A percentile compares a stretch with the other conserved stretches of the same genome.
These are phyloP conservation scores for Setaria viridis DNA, from an alignment of 202 grass and related monocot species.

Conservation along the genomic window DNA sequence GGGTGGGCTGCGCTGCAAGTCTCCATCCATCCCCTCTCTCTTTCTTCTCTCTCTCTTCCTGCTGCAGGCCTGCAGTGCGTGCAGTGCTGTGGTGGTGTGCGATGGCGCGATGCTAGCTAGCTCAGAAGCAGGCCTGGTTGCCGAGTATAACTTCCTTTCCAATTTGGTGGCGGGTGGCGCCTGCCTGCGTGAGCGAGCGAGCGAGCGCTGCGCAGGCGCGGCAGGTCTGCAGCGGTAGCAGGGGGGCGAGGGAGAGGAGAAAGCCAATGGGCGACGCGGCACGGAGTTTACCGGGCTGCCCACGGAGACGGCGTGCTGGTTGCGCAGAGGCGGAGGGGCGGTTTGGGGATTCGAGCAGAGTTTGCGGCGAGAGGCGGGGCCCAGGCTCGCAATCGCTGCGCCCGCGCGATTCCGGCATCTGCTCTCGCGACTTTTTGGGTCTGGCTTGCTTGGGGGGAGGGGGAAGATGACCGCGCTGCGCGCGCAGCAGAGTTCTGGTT, in stretches of 20 bases:
- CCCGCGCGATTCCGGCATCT: too few species aligned
- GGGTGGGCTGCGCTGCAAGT: conserved; percentile 53
- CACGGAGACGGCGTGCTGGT: neutral
- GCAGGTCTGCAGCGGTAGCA: neutral
- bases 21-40: conserved; percentile 42
- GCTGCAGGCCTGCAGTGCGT: conserved; percentile 12
- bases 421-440: too few species aligned
- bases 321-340: neutral
- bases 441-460: too few species aligned
- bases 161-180: neutral
- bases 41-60: neutral
- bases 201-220: neutral
- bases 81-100: neutral
- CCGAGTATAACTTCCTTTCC: conserved; percentile 31
- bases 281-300: conserved; percentile 11
- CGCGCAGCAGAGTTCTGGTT: too few species aligned
- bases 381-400: too few species aligned
- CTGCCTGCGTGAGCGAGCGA: conserved; percentile 2
- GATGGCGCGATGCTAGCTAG: neutral
- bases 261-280: conserved; percentile 14
- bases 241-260: neutral
- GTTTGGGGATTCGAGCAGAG: neutral
- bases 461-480: too few species aligned
- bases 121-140: neutral
- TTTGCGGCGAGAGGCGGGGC: neutral